phyloP scores from a whole-genome alignment of 768 basidiomycete species.

The Gymnopilus junonius region DNA sequence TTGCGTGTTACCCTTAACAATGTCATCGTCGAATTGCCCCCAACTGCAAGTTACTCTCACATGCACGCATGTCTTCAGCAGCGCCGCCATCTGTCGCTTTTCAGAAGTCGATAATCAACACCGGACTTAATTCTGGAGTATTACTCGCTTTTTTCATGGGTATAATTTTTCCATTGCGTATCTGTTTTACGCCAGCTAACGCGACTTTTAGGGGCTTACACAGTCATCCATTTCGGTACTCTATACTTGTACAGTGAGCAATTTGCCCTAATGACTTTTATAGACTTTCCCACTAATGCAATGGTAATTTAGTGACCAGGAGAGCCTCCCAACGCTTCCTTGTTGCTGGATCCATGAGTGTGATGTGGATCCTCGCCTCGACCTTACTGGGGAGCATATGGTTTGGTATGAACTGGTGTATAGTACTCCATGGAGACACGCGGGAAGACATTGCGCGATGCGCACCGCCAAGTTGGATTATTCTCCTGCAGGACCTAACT shows the following conservation, averaged over 20 bases:
- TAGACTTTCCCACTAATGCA: not conserved
- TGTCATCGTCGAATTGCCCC: not conserved
- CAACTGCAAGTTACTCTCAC: not conserved
- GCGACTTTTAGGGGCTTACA: not conserved
- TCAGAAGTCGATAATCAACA: not conserved
- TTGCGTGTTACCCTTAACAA: not conserved
- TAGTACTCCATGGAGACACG: not conserved
- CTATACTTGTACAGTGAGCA: not conserved
- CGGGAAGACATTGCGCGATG: not conserved
- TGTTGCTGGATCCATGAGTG: not conserved
- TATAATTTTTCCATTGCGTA: not conserved
- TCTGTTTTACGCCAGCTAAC: not conserved
- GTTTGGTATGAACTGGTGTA: not conserved
- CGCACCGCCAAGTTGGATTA: not conserved
- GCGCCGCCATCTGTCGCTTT: not conserved
- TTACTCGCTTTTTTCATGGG: not conserved
- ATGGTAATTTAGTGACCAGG: not conserved
- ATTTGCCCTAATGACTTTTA: not conserved
- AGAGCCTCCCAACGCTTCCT: not conserved
- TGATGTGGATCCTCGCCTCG: not conserved
- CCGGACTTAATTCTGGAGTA: not conserved
- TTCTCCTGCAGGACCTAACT: not conserved
- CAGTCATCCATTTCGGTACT: not conserved
- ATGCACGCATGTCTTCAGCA: not conserved
- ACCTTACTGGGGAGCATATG: not conserved